These are phyloP conservation scores for Coelastrella sp. DNA, from an alignment of 139 green algal genomes.

Conservation along the genomic window DNA sequence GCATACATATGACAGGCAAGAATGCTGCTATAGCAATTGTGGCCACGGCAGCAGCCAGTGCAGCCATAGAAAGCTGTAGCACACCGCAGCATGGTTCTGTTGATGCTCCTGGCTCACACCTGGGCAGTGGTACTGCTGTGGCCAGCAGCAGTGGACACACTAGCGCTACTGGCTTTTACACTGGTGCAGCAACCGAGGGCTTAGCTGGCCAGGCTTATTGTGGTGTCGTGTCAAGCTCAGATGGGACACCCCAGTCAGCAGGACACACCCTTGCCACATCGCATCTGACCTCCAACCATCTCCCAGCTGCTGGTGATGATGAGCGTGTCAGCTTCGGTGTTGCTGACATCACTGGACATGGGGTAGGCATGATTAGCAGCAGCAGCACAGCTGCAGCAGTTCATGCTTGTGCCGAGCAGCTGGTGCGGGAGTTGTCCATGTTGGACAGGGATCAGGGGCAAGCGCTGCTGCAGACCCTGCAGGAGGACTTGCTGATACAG, in stretches of 20 bases:
- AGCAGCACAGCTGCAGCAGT: not conserved
- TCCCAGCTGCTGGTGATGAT: not conserved
- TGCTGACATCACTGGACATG: not conserved
- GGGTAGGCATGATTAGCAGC: not conserved
- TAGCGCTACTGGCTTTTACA: not conserved
- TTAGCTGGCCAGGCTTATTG: not conserved
- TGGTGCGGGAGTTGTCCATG: slow-evolving; percentile 42
- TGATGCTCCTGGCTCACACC: not conserved
- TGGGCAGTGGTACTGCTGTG: not conserved
- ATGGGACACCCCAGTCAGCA: not conserved
- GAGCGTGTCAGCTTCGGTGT: not conserved
- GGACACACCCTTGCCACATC: not conserved
- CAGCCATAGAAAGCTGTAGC: slow-evolving; percentile 29
- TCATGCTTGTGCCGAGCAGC: slow-evolving; percentile 17
- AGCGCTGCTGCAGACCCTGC: slow-evolving; percentile 29
- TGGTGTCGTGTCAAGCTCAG: not conserved
- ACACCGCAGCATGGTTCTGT: not conserved
- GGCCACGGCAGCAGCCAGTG: slow-evolving; percentile 30
- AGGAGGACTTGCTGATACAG: slow-evolving; percentile 36
- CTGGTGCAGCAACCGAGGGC: not conserved
- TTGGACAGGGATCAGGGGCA: not conserved
- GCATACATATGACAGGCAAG: slow-evolving; percentile 6
- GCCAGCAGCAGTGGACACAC: not conserved
- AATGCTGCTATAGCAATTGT: slow-evolving; percentile 31
- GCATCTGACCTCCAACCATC: not conserved